Evolutionary conservation across 441 rosid genomes (phyloP), one percentile per base, ranked within the genome.

Genomic region (Croton setiger): DNA sequence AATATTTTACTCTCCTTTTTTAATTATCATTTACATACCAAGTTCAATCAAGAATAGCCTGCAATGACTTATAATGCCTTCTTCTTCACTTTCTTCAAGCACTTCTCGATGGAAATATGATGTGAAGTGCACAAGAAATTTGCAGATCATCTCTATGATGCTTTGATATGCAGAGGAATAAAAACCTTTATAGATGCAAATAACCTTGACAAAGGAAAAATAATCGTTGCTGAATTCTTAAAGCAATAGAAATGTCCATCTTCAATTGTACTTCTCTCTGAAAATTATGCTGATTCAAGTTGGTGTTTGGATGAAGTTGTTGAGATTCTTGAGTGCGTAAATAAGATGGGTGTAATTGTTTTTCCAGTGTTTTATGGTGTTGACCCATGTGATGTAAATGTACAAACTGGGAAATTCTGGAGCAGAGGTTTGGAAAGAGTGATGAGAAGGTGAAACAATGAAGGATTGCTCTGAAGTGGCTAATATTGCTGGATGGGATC

Each of bases 251-350:
- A 17, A 21, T 27, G 13, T 63, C 67, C 15, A 63, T 17, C 47
- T 21, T 14, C 67, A 8, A 8, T 63, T 10, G 1, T 64, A 0
- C 18, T 64, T 35, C 51, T 64, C 17, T 64, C 59, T 0, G 7
- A 64, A 0, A 3, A 64, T n/a, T 33, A 49, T 27, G 31, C 12
- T 11, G 44, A 47, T n/a, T 51, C 55, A 18, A 51, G 4, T 23
- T 51, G 1, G 55, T 51, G 27, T 23, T 14, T 54, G 10, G 76
- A 73, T 18, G 6, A n/a, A 35, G 67, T 67, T 0, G 58, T 0
- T 17, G 60, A 65, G 21, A 66, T 73, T n/a, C 57, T 73, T 53
- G 63, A 73, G 23, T 67, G 56, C 51, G 60, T 9, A 63, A 41
- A 53, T 11, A 8, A 9, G 9, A 17, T 33, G 4, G 67, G 71